A percentile compares a stretch with the other conserved stretches of the same genome.
Conservation (phyloP, 2,329 filamentous ascomycete species). For the Penicillium sp. region DNA sequence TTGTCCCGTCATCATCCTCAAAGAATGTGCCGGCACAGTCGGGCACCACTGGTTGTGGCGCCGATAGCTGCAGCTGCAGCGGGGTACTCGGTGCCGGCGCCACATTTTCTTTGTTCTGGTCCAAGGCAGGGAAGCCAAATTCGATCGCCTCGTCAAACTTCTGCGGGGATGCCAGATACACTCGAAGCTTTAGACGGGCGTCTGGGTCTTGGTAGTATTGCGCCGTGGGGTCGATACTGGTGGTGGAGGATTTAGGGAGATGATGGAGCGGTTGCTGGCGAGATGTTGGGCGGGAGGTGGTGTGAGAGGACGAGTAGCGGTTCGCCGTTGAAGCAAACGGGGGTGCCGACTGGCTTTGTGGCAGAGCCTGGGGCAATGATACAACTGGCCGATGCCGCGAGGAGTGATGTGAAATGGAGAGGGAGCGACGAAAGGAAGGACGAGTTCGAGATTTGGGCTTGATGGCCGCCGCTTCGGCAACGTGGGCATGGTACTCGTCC, state of each 20-base stretch:
- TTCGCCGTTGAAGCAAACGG: constrained; percentile 13
- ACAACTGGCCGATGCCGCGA: constrained; percentile 46
- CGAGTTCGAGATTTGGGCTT: constrained; percentile 31
- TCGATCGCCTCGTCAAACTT: constrained; percentile 95
- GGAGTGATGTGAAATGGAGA: constrained; percentile 64
- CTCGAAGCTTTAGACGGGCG: constrained; percentile 74
- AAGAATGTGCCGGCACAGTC: constrained; percentile 49
- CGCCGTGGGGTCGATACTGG: constrained; percentile 62
- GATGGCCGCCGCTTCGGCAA: constrained; percentile 45
- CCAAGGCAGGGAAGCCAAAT: constrained; percentile 70
- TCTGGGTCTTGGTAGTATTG: constrained; percentile 88
- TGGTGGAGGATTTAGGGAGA: constrained; percentile 48
- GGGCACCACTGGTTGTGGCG: constrained; percentile 34
- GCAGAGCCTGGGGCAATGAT: constrained; percentile 32
- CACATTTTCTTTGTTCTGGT: constrained; percentile 29
- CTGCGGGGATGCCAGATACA: constrained; percentile 80
- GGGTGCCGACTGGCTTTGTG: constrained; percentile 34
- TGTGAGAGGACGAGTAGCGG: constrained; percentile 15
- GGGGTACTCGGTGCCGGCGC: constrained; percentile 7
- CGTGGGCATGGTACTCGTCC: constrained; percentile 64
- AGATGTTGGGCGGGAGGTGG: constrained; percentile 38
- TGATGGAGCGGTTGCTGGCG: constrained; percentile 49
- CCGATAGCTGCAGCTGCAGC: too few species aligned
- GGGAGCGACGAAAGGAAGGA: constrained; percentile 62
- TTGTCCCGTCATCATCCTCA: constrained; percentile 43